These are phyloP conservation scores for Sordariomycetes sp. DNA, from an alignment of 2,329 filamentous ascomycete genomes.

Conservation along the genomic window DNA sequence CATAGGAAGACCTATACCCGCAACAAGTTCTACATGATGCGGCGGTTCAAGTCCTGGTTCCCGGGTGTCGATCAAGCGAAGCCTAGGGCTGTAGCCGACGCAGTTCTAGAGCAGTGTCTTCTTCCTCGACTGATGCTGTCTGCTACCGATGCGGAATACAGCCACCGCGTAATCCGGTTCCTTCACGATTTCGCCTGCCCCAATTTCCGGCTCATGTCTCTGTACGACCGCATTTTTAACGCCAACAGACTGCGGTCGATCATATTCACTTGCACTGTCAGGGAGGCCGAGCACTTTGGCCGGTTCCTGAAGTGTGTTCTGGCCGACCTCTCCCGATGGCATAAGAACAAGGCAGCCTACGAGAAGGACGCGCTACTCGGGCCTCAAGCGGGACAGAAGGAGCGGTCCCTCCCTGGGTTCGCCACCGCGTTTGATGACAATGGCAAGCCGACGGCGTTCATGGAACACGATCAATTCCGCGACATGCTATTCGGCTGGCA, in stretches of 20 bases:
- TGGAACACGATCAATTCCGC: constrained; percentile 81
- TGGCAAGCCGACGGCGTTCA: constrained; percentile 57
- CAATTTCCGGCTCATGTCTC: constrained; percentile 74
- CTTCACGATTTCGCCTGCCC: constrained; percentile 77
- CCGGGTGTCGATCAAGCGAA: constrained; percentile 47
- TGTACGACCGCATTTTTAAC: constrained; percentile 77
- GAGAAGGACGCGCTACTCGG: constrained; percentile 64
- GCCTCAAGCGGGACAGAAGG: constrained; percentile 23
- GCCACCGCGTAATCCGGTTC: constrained; percentile 75
- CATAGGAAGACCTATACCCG: constrained; percentile 7
- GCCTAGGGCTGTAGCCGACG: constrained; percentile 51
- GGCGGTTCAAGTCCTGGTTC: constrained; percentile 75
- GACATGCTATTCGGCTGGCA: constrained; percentile 87
- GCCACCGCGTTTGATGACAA: constrained; percentile 58
- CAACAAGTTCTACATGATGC: constrained; percentile 52
- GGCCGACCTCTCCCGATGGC: constrained; percentile 74
- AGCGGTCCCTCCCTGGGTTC: constrained; percentile 61
- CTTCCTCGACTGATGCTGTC: constrained; percentile 80
- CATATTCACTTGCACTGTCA: constrained; percentile 81
- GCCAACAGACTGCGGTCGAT: constrained; percentile 70
- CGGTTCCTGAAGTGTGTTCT: constrained; percentile 79
- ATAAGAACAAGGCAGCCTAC: constrained; percentile 61
- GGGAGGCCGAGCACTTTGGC: constrained; percentile 87
- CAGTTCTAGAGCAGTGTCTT: constrained; percentile 81
- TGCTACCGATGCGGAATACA: constrained; percentile 78